Percentiles rank a stretch among this genome's conserved stretches.
Conservation (phyloP, 176 grass and related monocot genomes). For the Guadua angustifolia region DNA sequence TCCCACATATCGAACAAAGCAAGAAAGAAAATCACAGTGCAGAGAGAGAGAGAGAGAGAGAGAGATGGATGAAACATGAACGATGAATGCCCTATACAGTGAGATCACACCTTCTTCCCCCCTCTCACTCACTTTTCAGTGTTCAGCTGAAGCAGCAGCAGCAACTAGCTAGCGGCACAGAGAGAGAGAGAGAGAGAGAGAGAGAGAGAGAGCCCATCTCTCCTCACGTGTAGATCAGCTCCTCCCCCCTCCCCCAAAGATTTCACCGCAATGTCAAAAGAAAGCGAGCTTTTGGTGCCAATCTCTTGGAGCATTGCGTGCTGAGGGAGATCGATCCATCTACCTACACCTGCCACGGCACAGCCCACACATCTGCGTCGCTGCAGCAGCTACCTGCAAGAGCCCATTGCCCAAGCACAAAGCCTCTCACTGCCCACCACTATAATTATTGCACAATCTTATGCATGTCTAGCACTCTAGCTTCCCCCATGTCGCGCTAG, state of each 20-base stretch:
- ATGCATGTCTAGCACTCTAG: conserved; percentile 27
- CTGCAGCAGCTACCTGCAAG: conserved; percentile 23
- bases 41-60: neutral
- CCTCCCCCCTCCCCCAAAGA: neutral
- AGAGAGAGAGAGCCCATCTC: neutral
- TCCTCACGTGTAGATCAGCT: conserved; percentile 17
- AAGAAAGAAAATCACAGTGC: conserved; percentile 6
- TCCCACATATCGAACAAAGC: conserved; percentile 30
- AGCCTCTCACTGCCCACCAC: neutral
- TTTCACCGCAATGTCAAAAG: conserved; percentile 30
- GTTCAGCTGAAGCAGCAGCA: conserved; percentile 38
- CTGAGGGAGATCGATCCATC: conserved; percentile 19
- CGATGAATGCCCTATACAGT: neutral
- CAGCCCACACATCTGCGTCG: conserved; percentile 27
- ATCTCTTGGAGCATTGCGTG: conserved; percentile 43
- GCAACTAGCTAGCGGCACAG: neutral
- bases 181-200: too few species aligned
- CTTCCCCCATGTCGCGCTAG: conserved; percentile 37
- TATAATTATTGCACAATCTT: conserved; percentile 24
- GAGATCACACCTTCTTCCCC: neutral
- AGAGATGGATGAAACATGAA: neutral
- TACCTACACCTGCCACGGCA: neutral
- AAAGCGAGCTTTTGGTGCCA: conserved; percentile 54
- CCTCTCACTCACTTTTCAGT: conserved; percentile 35
- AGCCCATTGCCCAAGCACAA: conserved; percentile 38